These are phyloP conservation scores for Cordyceps fumosorosea DNA, from an alignment of 2,329 filamentous ascomycete genomes.

Conservation along the genomic window DNA sequence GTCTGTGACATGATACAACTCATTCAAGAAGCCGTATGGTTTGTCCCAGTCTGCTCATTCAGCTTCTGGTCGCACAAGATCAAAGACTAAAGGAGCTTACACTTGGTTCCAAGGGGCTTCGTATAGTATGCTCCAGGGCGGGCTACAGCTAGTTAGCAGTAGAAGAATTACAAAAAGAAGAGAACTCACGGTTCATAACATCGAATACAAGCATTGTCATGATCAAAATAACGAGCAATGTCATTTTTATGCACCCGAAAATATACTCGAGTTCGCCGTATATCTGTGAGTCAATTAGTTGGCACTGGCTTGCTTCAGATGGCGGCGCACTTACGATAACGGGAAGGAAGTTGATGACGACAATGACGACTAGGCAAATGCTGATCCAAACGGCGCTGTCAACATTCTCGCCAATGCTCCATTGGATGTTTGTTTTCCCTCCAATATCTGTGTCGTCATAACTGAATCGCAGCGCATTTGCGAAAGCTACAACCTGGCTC, in stretches of 20 bases:
- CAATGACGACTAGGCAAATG: slow-evolving; percentile 29
- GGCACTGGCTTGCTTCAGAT: not conserved
- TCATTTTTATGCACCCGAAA: slow-evolving; percentile 31
- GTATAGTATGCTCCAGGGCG: slow-evolving; percentile 29
- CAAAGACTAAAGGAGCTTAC: slow-evolving; percentile 19
- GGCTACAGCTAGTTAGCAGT: slow-evolving; percentile 20
- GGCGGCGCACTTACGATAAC: slow-evolving; percentile 25
- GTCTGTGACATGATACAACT: slow-evolving; percentile 25
- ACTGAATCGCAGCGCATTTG: slow-evolving; percentile 28
- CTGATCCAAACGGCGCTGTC: slow-evolving; percentile 32
- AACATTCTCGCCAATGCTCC: slow-evolving; percentile 27
- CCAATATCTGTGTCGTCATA: slow-evolving; percentile 24
- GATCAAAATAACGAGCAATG: slow-evolving; percentile 29
- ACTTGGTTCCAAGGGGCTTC: slow-evolving; percentile 27
- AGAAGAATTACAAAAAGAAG: not conserved
- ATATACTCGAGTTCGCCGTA: slow-evolving; percentile 33
- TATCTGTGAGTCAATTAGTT: slow-evolving; percentile 13
- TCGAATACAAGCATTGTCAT: slow-evolving; percentile 32
- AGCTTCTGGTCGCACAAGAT: not conserved
- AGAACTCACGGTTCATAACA: slow-evolving; percentile 27
- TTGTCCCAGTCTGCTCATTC: not conserved
- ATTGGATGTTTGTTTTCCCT: slow-evolving; percentile 26
- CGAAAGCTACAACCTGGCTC: slow-evolving; percentile 30
- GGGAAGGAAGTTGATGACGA: slow-evolving; percentile 29
- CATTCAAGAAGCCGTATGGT: slow-evolving; percentile 33